Base-by-base conservation (phyloP, 345 rosid genomes). In the Triadica sebifera region DNA sequence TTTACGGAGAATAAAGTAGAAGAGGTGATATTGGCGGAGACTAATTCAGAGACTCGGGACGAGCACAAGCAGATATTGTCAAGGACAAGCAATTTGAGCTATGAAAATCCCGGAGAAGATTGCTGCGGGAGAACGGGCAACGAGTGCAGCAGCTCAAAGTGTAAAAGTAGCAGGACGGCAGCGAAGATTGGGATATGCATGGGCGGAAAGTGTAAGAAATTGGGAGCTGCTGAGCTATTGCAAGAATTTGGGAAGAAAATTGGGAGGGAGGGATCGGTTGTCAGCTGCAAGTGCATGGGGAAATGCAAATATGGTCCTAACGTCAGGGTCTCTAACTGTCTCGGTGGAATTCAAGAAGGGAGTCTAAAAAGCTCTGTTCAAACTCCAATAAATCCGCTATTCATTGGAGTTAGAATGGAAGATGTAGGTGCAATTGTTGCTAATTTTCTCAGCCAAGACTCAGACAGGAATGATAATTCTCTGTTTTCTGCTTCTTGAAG, bases 121-220 rank as follows among this genome's bases (percentile, higher is more conserved):
- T 57, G 39, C 43, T 6, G 47, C 47, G 47, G 47, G 47, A 43
- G 19, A 6, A 72, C 51, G 11, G 46, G 57, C 34, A 8, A 22
- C 22, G 19, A 41, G 45, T 29, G 34, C 34, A 29, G 34, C 34
- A 1, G 34, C 34, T 29, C 34, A 29, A 29, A 29, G 34, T 1
- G 34, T 29, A 2, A 29, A 29, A 29, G 34, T 29, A 29, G 1
- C 34, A 29, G 34, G 34, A 29, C 49, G 34, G 1, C 34, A 2
- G 34, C 2, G 63, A 58, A 73, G 78, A 50, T 82, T 51, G 80
- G 49, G 76, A 57, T 71, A 9, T 79, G 85, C 29, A 76, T 79
- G 85, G 85, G 85, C 6, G 78, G 76, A 3, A 79, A 76, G 53
- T 73, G 82, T 37, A 76, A 69, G 65, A 73, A 73, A 52, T 25